Base-by-base conservation (phyloP, 371 early-diverging fungal species). In the Apophysomyces trapeziformis region DNA sequence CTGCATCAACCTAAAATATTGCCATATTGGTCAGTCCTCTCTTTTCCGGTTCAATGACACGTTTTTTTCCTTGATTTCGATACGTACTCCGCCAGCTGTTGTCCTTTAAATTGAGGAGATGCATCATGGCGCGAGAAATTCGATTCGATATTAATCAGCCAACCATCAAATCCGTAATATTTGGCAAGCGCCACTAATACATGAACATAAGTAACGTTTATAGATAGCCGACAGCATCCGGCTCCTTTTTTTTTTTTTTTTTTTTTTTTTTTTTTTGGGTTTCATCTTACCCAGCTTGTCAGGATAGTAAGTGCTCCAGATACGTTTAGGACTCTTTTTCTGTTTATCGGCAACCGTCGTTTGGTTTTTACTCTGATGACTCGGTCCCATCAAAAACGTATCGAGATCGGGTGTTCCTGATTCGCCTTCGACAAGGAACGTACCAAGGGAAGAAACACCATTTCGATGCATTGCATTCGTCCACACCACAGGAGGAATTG, bases 111-210 rank as follows among this genome's bases (percentile, higher is more conserved):
- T 18, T 58, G 58, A n/a, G 69, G 64, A 6, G 45, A 45, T 12
- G 68, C 58, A 0, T 73, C 70, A 16, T 72, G 69, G 7, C 70
- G 63, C 41, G 66, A 60, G 26, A 90, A 76, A 13, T 72, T 74
- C 16, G 76, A 71, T 75, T 89, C 91, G 54, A 90, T 84, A 57
- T 89, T 89, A 45, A 90, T 73, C 57, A 90, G 76, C 86, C 87
- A 90, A 7, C 91, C 89, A 66, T 89, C 90, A 76, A 90, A 90
- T 18, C 76, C 72, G 67, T 86, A 90, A 64, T 85, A 80, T 16
- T 77, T 71, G 0, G 90, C 88, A 46, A 90, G 57, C 5, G 78
- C 82, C 4, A 90, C 89, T 82, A 45, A n/a, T 13, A n/a, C 13
- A 45, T 13, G 6, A 13, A 45, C 4, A 13, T 45, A 61, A 26